Base-by-base conservation (phyloP, 1,284 basidiomycete genomes). In the Ceratobasidium sp. region DNA sequence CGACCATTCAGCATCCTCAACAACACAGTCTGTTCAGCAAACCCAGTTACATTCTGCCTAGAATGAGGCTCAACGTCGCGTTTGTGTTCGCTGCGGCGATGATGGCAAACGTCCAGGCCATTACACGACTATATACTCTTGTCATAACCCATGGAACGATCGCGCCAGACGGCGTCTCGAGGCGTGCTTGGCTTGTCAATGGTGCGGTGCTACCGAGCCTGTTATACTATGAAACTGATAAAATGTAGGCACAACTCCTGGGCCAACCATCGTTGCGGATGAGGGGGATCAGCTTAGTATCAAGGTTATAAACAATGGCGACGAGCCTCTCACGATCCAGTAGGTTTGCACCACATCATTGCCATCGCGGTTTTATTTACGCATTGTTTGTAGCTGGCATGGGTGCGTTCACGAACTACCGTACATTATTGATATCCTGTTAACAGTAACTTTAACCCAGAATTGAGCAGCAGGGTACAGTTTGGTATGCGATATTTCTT, bases 281-380 rank as follows among this genome's bases (percentile, higher is more conserved):
- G 71, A 75, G 61, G 77, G 77, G 15, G 77, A 77, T 37, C 71
- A 77, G 42, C 56, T 77, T 7, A 61, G 47, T 20, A 60, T 77
- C 26, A 77, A 56, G 20, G 56, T 74, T 7, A 60, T 65, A 15
- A 74, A 77, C 35, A 74, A 65, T 33, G 47, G 69, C 10, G 67
- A 71, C 33, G 68, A 65, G 33, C 47, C 47, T n/a, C 60, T 71
- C 20, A 77, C 76, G 1, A 56, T 74, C 10, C 76, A 77, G 49
- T 69, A 42, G 23, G 49, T 61, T 13, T 42, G 39, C 13, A 42
- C 39, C 39, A 42, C 5, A 6, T 42, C 13, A 13, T 13, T 13
- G 5, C 39, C 39, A 42, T 42, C 5, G 7, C 39, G 13, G 39
- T 42, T 13, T 42, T 42, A 42, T 42, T 42, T 5, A 42, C 39